Conservation (phyloP, 202 grass and related monocot species). For the Bolboschoenoplectus hybrid region DNA sequence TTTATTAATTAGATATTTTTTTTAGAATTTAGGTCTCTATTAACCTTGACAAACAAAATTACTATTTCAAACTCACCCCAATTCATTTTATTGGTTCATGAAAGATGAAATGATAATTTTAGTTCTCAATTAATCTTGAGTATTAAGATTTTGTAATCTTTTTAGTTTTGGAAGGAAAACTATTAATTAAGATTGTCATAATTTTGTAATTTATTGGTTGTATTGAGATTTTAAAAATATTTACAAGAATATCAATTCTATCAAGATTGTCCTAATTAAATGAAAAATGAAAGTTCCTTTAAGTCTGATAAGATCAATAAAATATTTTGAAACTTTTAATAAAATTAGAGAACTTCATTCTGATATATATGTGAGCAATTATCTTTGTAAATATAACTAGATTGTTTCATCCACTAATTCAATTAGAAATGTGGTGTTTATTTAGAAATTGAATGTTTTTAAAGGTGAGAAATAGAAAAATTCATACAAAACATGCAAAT, state of each 20-base stretch:
- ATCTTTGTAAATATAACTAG: background rate
- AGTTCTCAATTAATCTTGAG: no score
- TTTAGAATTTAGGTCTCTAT: no score
- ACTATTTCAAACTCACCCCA: no score
- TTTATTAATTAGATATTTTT: no score
- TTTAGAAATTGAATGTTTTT: background rate
- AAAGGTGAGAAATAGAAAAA: background rate
- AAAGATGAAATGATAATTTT: no score
- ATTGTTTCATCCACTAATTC: background rate
- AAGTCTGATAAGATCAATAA: background rate
- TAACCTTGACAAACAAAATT: no score
- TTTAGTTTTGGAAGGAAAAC: no score
- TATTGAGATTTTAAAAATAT: no score
- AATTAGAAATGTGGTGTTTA: constrained; percentile 6
- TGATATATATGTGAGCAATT: background rate
- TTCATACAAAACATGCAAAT: background rate
- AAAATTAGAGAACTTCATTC: background rate
- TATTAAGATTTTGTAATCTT: no score
- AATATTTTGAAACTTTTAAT: background rate
- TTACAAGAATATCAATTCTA: background rate
- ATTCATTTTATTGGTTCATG: no score
- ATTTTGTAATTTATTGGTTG: no score
- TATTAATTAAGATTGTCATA: no score
- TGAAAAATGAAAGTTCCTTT: background rate
- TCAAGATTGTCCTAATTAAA: background rate